These are phyloP conservation scores for Ophiostoma angusticollis DNA, from an alignment of 2,329 filamentous ascomycete genomes.

Conservation along the genomic window DNA sequence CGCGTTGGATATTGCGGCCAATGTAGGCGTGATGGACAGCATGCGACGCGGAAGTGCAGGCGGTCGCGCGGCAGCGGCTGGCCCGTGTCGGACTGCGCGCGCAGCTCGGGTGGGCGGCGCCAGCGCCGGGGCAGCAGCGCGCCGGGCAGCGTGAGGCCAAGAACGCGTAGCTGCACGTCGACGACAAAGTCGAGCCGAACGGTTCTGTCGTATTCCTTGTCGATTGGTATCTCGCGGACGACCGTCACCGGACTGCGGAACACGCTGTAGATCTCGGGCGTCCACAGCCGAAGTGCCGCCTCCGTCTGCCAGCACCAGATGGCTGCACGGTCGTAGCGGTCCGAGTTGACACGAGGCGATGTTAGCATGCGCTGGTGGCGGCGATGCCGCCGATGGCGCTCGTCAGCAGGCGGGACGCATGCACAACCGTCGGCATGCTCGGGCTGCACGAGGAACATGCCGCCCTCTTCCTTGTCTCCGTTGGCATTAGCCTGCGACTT, in stretches of 20 bases:
- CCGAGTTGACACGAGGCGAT: constrained; percentile 3
- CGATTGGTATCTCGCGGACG: constrained; percentile 15
- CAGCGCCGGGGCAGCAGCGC: constrained; percentile 10
- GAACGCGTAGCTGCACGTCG: constrained; percentile 15
- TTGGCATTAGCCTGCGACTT: too few species aligned
- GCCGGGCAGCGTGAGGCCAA: constrained; percentile 11
- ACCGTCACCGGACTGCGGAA: constrained; percentile 15
- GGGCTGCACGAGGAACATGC: too few species aligned
- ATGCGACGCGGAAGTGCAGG: constrained; percentile 13
- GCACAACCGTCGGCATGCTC: too few species aligned
- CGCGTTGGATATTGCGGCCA: constrained; percentile 16
- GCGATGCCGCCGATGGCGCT: too few species aligned
- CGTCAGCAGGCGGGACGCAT: too few species aligned
- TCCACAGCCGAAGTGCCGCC: constrained; percentile 17
- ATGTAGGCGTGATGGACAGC: constrained; percentile 15
- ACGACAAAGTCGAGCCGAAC: constrained; percentile 17
- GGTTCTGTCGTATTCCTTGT: constrained; percentile 8
- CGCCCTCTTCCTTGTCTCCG: too few species aligned
- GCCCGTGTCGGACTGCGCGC: constrained; percentile 14
- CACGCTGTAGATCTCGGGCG: constrained; percentile 17
- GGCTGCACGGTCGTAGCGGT: constrained; percentile 14
- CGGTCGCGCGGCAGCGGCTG: constrained; percentile 13
- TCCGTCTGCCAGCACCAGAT: constrained; percentile 18
- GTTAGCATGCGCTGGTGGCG: too few species aligned
- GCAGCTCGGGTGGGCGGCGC: constrained; percentile 14